Evolutionary conservation across 176 grass and related monocot genomes (phyloP), one percentile per base, ranked within the genome.

Genomic region (Melocanna baccifera): DNA sequence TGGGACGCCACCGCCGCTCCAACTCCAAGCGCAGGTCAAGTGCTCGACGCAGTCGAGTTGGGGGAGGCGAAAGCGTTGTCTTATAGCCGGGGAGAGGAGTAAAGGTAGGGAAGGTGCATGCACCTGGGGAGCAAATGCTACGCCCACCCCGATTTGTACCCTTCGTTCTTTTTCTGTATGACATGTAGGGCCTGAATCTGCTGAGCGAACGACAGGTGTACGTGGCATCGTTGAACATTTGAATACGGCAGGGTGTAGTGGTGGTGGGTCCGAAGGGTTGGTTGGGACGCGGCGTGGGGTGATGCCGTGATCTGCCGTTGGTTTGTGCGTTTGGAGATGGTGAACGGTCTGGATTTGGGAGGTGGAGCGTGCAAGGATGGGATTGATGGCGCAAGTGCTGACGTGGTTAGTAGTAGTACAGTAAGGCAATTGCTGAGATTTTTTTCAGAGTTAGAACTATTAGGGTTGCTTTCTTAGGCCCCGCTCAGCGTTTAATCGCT

Each of bases 71-170:
- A n/a, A 59, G 58, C 4, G 50, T 37, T 16, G 45, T 23, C 16
- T 37, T 58, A 62, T n/a, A 41, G 71, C 81, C 13, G 23, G n/a
- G 28, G 16, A 55, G 25, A 62, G 25, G 56, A 18, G 43, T 11
- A 75, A 40, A 78, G 57, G 16, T 26, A 9, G 8, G 81, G 34
- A 55, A 91, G 86, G 63, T 84, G 86, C 89, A 94, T 89, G 92
- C 85, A 94, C 79, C 89, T 89, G 50, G 36, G 43, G 10, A 3
- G 50, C 26, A 36, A 26, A n/a, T 9, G 67, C 48, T 85, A 79
- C 41, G 32, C 28, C 5, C 73, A 84, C 81, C 7, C 72, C 0
- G 11, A 39, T 0, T 2, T 25, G 9, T 59, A 58, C n/a, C 22
- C 22, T 23, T 9, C 0, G 1, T 1, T 10, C 3, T 1, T 12